Percentiles rank a stretch among this genome's conserved stretches.
Conservation (phyloP, 768 basidiomycete species). For the Heimioporus sp. region DNA sequence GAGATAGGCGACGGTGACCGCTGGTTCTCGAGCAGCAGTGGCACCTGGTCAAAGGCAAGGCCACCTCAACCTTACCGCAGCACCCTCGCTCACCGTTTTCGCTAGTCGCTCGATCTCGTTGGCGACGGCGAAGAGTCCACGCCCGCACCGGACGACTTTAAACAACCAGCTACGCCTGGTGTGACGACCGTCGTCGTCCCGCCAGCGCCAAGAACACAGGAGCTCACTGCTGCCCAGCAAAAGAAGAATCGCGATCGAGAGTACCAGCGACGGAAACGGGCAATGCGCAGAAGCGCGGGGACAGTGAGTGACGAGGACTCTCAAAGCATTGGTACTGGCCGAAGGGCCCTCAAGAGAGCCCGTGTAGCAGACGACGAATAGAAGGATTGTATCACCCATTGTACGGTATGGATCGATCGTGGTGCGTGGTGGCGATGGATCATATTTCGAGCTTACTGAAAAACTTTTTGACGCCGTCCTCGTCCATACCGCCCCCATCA, state of each 20-base stretch:
- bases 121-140: conserved; percentile 65
- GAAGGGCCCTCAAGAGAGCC: conserved; percentile 68
- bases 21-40: conserved; percentile 79
- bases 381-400: conserved; percentile 8
- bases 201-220: conserved; percentile 66
- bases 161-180: conserved; percentile 66
- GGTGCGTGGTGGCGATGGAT: background rate
- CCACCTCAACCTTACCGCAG: background rate
- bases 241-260: conserved; percentile 80
- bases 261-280: conserved; percentile 77
- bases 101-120: conserved; percentile 70
- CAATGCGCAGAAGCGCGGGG: conserved; percentile 58
- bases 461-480: conserved; percentile 50
- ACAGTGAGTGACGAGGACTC: conserved; percentile 75
- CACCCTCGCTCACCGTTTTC: conserved; percentile 4
- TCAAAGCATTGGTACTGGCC: conserved; percentile 39
- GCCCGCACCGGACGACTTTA: conserved; percentile 64
- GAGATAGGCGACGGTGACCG: conserved; percentile 78
- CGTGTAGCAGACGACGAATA: conserved; percentile 68
- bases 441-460: conserved; percentile 45
- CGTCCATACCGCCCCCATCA: conserved; percentile 64
- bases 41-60: conserved; percentile 69
- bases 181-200: conserved; percentile 77
- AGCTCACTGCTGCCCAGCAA: conserved; percentile 66
- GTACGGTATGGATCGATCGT: too few relatives aligned